Percentiles rank a stretch among this genome's conserved stretches.
Evolutionary conservation across 129 eudicot species (phyloP).

Genomic region (Arctium minus): DNA sequence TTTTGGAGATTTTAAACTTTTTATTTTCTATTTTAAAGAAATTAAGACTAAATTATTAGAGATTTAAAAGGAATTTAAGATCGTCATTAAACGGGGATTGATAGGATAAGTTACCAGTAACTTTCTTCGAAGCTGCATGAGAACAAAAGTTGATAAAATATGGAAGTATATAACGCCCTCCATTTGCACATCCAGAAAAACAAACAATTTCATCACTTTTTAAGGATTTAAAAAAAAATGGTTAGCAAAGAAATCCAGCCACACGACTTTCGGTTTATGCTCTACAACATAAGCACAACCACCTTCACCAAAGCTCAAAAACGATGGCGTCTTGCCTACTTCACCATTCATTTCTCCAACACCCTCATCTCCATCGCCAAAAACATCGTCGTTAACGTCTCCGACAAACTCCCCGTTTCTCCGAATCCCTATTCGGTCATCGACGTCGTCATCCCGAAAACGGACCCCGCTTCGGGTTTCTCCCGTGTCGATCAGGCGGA

Average conservation of each 20-base stretch:
- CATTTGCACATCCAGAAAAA: not conserved
- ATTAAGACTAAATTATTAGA: not conserved
- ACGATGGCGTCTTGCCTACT: constrained; percentile 67
- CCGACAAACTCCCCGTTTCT: constrained; percentile 8
- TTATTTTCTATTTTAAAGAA: too few relatives aligned
- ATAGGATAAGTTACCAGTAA: not conserved
- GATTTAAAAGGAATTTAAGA: not conserved
- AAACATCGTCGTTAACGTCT: not conserved
- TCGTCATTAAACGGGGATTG: not conserved
- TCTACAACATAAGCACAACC: constrained; percentile 31
- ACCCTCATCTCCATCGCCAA: constrained; percentile 39
- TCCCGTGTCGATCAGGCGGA: constrained; percentile 21
- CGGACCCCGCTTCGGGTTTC: not conserved
- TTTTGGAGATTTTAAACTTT: too few relatives aligned
- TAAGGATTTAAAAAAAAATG: not conserved
- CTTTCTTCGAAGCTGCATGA: not conserved
- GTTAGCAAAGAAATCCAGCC: constrained; percentile 3
- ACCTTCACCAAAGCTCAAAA: constrained; percentile 49
- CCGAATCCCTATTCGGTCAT: constrained; percentile 36
- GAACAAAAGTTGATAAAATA: too few relatives aligned
- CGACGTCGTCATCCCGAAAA: constrained; percentile 25
- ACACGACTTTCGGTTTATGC: constrained; percentile 22
- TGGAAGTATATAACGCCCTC: not conserved
- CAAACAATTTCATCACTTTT: not conserved
- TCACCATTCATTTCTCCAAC: constrained; percentile 45